Evolutionary conservation across 2,329 filamentous ascomycete genomes (phyloP).

Genomic region (Ophiosphaerella herpotricha): DNA sequence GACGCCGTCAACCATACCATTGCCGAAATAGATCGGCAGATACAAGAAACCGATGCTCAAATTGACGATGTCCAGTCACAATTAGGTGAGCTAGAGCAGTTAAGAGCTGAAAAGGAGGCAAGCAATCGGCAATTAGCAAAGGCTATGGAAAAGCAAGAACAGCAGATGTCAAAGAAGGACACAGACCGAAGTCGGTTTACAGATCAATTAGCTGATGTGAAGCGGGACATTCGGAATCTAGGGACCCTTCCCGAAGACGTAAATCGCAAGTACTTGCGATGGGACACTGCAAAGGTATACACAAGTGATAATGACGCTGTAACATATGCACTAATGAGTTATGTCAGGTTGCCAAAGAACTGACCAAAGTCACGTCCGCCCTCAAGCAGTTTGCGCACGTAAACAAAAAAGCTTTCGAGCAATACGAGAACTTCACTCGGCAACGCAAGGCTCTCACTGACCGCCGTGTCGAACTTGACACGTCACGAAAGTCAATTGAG

Average conservation of each 20-base stretch:
- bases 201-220: conserved; percentile 77
- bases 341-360: conserved; percentile 52
- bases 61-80: conserved; percentile 65
- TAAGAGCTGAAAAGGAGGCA: conserved; percentile 67
- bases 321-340: conserved; percentile 17
- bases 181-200: conserved; percentile 82
- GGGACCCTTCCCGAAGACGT: conserved; percentile 93
- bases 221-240: conserved; percentile 87
- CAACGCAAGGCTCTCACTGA: conserved; percentile 86
- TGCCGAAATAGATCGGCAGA: conserved; percentile 68
- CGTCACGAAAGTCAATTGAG: conserved; percentile 83
- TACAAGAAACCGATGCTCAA: conserved; percentile 74
- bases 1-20: conserved; percentile 74
- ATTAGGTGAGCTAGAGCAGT: conserved; percentile 64
- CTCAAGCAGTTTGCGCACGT: conserved; percentile 97
- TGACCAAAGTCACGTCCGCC: conserved; percentile 89
- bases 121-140: conserved; percentile 75
- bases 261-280: conserved; percentile 85
- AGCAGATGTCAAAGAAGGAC: conserved; percentile 88
- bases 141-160: conserved; percentile 83
- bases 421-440: conserved; percentile 95
- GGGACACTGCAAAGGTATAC: conserved; percentile 75
- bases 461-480: conserved; percentile 84
- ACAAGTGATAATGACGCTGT: background rate
- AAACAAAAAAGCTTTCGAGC: conserved; percentile 99